These are phyloP conservation scores for Phaeomoniella chlamydospora DNA, from an alignment of 2,329 filamentous ascomycete species.

Conservation along the genomic window DNA sequence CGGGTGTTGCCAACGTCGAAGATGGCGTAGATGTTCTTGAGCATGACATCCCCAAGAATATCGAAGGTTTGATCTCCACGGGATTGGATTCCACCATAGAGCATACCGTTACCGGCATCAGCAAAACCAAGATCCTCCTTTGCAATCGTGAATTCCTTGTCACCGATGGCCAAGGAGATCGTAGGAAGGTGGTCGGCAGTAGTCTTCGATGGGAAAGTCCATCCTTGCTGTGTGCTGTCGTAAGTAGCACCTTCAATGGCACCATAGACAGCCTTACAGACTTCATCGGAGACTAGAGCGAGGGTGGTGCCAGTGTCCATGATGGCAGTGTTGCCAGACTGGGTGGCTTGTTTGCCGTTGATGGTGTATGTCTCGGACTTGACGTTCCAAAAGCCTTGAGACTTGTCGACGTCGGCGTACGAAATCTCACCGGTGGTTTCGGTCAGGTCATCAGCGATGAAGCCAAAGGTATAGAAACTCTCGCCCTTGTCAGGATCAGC, in stretches of 20 bases:
- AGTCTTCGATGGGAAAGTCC: slow-evolving; percentile 43
- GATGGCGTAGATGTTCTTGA: slow-evolving; percentile 52
- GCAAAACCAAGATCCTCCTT: slow-evolving; percentile 50
- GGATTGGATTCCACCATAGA: slow-evolving; percentile 53
- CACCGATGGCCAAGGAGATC: slow-evolving; percentile 49
- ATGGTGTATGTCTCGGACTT: slow-evolving; percentile 41
- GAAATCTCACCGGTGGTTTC: slow-evolving; percentile 38
- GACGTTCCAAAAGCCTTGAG: slow-evolving; percentile 56
- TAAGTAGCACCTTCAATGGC: slow-evolving; percentile 48
- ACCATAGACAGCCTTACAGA: slow-evolving; percentile 48
- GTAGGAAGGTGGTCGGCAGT: slow-evolving; percentile 40
- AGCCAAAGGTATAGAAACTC: slow-evolving; percentile 61
- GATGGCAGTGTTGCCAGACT: slow-evolving; percentile 48
- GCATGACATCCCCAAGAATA: slow-evolving; percentile 48
- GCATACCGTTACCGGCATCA: slow-evolving; percentile 33
- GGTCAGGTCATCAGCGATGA: slow-evolving; percentile 50
- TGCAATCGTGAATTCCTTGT: slow-evolving; percentile 43
- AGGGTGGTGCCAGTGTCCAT: slow-evolving; percentile 59
- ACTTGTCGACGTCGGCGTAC: slow-evolving; percentile 49
- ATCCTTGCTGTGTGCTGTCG: slow-evolving; percentile 44
- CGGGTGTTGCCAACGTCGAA: slow-evolving; percentile 48
- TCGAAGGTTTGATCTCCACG: slow-evolving; percentile 44
- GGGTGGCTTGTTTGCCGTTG: slow-evolving; percentile 37
- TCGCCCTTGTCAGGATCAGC: slow-evolving; percentile 27
- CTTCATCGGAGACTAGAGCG: slow-evolving; percentile 46